Evolutionary conservation across 305 asterid species (phyloP).

Genomic region (Coffea humblotiana): DNA sequence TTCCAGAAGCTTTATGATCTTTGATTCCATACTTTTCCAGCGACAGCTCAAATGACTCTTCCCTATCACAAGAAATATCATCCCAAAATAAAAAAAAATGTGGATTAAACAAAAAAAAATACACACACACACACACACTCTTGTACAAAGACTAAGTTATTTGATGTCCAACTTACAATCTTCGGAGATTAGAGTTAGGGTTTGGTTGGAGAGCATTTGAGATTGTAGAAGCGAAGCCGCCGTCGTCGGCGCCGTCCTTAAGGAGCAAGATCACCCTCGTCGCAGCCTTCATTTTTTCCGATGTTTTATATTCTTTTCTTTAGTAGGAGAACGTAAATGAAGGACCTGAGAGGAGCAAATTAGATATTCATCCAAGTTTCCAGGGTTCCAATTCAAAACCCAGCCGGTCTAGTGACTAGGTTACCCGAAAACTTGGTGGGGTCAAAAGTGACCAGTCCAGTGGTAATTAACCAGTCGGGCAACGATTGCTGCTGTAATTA

Average conservation of each 20-base stretch:
- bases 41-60: slow-evolving; percentile 57
- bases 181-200: slow-evolving; percentile 38
- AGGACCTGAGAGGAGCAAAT: no score
- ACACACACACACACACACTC: background rate
- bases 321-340: no score
- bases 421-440: no score
- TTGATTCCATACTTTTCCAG: slow-evolving; percentile 65
- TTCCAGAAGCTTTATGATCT: slow-evolving; percentile 54
- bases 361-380: no score
- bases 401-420: no score
- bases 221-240: slow-evolving; percentile 51
- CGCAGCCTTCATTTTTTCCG: slow-evolving; percentile 63
- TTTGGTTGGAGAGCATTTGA: slow-evolving; percentile 51
- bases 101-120: background rate
- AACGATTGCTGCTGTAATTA: no score
- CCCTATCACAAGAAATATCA: slow-evolving; percentile 34
- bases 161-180: slow-evolving; percentile 32
- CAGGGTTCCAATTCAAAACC: no score
- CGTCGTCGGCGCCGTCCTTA: slow-evolving; percentile 54
- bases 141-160: no score
- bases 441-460: no score
- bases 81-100: slow-evolving; percentile 14
- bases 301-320: background rate
- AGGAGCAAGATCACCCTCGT: slow-evolving; percentile 57
- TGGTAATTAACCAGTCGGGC: no score